Percentiles rank a stretch among this genome's conserved stretches.
phyloP scores from a whole-genome alignment of 2,329 filamentous ascomycete genomes.

The Colletotrichum plurivorum region DNA sequence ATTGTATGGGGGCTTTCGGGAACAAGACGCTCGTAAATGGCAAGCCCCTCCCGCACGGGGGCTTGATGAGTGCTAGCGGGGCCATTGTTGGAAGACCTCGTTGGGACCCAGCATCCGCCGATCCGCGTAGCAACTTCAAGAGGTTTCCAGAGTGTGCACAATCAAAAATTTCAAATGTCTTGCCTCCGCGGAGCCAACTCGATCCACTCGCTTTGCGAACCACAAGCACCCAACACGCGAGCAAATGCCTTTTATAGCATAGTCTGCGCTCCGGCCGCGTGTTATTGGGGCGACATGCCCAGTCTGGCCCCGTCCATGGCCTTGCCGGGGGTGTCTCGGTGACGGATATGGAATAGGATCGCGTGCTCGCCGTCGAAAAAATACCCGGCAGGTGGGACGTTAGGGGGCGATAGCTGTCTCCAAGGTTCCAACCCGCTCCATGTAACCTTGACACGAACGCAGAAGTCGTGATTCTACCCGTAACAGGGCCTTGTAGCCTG shows the following conservation, averaged over 20 bases:
- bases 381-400: slow-evolving; percentile 20
- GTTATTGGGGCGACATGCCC: background rate
- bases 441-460: slow-evolving; percentile 1
- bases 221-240: slow-evolving; percentile 14
- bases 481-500: slow-evolving; percentile 3
- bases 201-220: slow-evolving; percentile 1
- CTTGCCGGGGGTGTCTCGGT: slow-evolving; percentile 13
- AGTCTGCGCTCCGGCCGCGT: background rate
- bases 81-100: slow-evolving; percentile 13
- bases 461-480: background rate
- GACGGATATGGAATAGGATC: slow-evolving; percentile 29
- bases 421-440: slow-evolving; percentile 12
- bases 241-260: slow-evolving; percentile 14
- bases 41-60: background rate
- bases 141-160: background rate
- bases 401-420: slow-evolving; percentile 10
- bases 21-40: background rate
- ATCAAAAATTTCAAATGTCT: background rate
- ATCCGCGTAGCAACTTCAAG: slow-evolving; percentile 12
- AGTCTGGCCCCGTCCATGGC: background rate
- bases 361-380: slow-evolving; percentile 16
- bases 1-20: background rate
- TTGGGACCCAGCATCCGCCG: background rate
- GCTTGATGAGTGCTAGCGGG: slow-evolving; percentile 10
- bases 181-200: slow-evolving; percentile 3